phyloP scores from a whole-genome alignment of 2,329 filamentous ascomycete genomes.

The Alternaria rosae region DNA sequence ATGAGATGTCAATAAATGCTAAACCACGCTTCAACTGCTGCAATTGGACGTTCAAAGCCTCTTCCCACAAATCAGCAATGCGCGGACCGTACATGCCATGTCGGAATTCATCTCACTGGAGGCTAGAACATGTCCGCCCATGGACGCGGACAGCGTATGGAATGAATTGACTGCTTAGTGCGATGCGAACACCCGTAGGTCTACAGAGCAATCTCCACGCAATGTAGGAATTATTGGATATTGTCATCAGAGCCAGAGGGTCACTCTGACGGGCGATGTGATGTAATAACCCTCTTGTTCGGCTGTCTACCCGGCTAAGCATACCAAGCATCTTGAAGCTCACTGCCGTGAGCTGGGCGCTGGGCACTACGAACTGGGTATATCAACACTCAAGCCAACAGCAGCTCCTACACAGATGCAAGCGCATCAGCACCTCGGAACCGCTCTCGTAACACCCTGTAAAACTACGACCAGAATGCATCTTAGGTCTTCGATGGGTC shows the following conservation, averaged over 20 bases:
- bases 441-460: background rate
- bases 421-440: too few species aligned
- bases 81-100: background rate
- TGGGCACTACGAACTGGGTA: background rate
- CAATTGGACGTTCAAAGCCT: background rate
- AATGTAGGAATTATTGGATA: slow-evolving; percentile 4
- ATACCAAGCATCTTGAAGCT: slow-evolving; percentile 23
- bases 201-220: slow-evolving; percentile 5
- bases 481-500: background rate
- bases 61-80: background rate
- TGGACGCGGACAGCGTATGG: background rate
- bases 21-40: background rate
- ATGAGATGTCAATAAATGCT: background rate
- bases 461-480: too few species aligned
- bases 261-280: background rate
- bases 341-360: slow-evolving; percentile 17
- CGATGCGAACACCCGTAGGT: background rate
- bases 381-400: background rate
- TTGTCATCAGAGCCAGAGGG: background rate
- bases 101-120: background rate
- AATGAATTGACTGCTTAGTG: background rate
- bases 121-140: background rate
- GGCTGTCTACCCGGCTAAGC: slow-evolving; percentile 25
- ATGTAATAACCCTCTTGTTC: slow-evolving; percentile 10
- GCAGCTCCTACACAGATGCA: background rate